Conservation (phyloP, 768 basidiomycete genomes). For the Leucogyrophana mollusca region DNA sequence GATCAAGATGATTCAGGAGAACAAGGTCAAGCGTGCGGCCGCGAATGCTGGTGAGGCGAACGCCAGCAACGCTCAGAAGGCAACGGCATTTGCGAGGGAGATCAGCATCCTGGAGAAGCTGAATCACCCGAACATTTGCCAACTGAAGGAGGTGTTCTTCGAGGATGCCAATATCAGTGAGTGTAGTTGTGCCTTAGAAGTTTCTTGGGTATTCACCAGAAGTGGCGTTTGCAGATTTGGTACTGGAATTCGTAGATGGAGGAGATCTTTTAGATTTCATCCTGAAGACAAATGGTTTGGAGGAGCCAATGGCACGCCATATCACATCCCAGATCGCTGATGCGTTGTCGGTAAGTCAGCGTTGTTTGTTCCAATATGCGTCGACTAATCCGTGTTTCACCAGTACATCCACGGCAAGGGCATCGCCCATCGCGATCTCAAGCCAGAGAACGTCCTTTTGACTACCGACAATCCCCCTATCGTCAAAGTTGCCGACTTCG, state of each 20-base stretch:
- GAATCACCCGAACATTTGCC: slow-evolving; percentile 81
- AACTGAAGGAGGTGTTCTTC: slow-evolving; percentile 73
- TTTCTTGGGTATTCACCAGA: slow-evolving; percentile 16
- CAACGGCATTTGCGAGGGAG: slow-evolving; percentile 57
- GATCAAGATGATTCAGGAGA: slow-evolving; percentile 79
- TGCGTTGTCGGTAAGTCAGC: slow-evolving; percentile 63
- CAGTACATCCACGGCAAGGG: slow-evolving; percentile 71
- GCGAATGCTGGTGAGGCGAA: slow-evolving; percentile 28
- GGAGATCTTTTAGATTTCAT: slow-evolving; percentile 89
- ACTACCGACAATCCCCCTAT: slow-evolving; percentile 65
- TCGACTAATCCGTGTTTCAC: slow-evolving; percentile 6
- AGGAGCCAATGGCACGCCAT: slow-evolving; percentile 57
- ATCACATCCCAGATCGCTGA: slow-evolving; percentile 84
- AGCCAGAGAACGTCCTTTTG: slow-evolving; percentile 91
- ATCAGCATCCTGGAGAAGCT: slow-evolving; percentile 77
- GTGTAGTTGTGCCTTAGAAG: slow-evolving; percentile 6
- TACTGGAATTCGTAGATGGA: slow-evolving; percentile 83
- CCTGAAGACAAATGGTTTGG: slow-evolving; percentile 58
- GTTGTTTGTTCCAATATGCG: too few relatives aligned
- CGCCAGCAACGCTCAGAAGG: slow-evolving; percentile 28
- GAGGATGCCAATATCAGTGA: slow-evolving; percentile 62
- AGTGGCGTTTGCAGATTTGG: slow-evolving; percentile 69
- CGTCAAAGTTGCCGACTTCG: slow-evolving; percentile 95
- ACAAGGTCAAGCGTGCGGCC: slow-evolving; percentile 40
- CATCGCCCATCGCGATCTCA: slow-evolving; percentile 91